Percentiles rank a stretch among this genome's conserved stretches.
Conservation (phyloP, 2,329 filamentous ascomycete species). For the Alternaria postmessia region DNA sequence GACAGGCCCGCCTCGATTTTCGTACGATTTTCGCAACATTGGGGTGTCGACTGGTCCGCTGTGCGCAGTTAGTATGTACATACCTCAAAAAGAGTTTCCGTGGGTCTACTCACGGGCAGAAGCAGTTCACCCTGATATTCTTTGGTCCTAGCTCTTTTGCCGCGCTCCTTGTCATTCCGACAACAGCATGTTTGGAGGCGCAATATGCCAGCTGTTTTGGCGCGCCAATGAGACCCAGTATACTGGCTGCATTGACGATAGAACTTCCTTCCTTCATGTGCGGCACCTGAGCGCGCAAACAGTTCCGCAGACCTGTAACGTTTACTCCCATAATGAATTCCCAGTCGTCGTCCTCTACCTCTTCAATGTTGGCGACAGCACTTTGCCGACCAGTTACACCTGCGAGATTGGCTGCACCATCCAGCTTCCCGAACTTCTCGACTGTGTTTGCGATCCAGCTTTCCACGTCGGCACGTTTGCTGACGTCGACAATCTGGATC, state of each 20-base stretch:
- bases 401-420: constrained; percentile 56
- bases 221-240: constrained; percentile 59
- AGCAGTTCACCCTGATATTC: constrained; percentile 46
- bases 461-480: constrained; percentile 58
- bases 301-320: constrained; percentile 51
- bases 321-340: constrained; percentile 52
- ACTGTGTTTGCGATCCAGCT: constrained; percentile 59
- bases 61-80: background rate
- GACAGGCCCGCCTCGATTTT: constrained; percentile 27
- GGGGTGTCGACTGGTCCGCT: constrained; percentile 47
- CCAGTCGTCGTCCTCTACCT: constrained; percentile 52
- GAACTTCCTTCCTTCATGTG: constrained; percentile 52
- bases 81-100: background rate
- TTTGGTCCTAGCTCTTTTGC: constrained; percentile 52
- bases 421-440: constrained; percentile 58
- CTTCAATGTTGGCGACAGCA: constrained; percentile 29
- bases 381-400: constrained; percentile 46
- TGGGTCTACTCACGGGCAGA: constrained; percentile 44
- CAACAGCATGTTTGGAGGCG: constrained; percentile 53
- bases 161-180: constrained; percentile 51
- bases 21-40: constrained; percentile 37
- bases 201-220: constrained; percentile 46
- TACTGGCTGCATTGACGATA: constrained; percentile 59
- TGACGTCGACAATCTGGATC: constrained; percentile 59
- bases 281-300: constrained; percentile 49